These are phyloP conservation scores for Croton setiger DNA, from an alignment of 441 rosid genomes.

Conservation along the genomic window DNA sequence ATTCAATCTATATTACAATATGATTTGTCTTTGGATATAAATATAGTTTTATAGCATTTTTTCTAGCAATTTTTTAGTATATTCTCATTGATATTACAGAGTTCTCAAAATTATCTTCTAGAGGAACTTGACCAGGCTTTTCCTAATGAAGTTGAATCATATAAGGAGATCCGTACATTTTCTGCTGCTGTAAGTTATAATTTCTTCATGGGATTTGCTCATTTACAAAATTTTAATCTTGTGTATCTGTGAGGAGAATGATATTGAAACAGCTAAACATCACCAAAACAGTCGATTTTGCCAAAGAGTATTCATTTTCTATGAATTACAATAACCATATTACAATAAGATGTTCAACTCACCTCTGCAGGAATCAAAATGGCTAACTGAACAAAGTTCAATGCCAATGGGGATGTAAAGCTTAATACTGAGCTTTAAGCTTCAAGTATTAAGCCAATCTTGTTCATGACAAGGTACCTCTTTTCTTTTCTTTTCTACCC, in stretches of 20 bases:
- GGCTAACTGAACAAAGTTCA: conserved; percentile 54
- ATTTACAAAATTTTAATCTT: not conserved
- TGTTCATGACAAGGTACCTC: not conserved
- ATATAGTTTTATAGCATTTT: too few relatives aligned
- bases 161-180: conserved; percentile 77
- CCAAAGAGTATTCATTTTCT: too few relatives aligned
- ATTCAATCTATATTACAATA: too few relatives aligned
- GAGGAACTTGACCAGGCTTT: conserved; percentile 89
- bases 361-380: conserved; percentile 52
- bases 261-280: too few relatives aligned
- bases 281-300: too few relatives aligned
- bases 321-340: too few relatives aligned
- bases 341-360: not conserved
- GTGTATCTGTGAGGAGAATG: too few relatives aligned
- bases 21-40: not conserved
- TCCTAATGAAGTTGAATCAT: conserved; percentile 85
- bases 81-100: conserved; percentile 31
- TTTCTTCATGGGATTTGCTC: conserved; percentile 3
- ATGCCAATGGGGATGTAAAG: conserved; percentile 73
- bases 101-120: conserved; percentile 70
- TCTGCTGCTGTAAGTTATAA: conserved; percentile 80
- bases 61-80: not conserved
- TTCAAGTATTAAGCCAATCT: not conserved
- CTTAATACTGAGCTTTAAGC: conserved; percentile 51
- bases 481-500: not conserved